A percentile compares a stretch with the other conserved stretches of the same genome.
Evolutionary conservation across 1,284 basidiomycete species (phyloP).

Genomic region (Trametes versicolor): DNA sequence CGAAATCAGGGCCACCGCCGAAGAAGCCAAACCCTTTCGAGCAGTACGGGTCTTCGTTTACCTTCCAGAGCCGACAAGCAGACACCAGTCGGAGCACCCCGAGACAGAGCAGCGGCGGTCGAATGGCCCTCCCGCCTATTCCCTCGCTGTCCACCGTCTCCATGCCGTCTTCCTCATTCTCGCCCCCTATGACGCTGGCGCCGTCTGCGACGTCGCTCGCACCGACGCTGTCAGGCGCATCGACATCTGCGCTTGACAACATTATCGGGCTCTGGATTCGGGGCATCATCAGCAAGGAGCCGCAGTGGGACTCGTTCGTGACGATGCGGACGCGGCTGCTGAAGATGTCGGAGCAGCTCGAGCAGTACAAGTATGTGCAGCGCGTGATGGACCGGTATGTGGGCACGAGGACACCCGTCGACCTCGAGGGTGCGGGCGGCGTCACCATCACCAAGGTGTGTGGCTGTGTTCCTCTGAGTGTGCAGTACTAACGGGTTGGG

Average conservation of each 20-base stretch:
- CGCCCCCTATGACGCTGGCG: constrained; percentile 22
- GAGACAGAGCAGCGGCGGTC: neutral
- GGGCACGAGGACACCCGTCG: constrained; percentile 34
- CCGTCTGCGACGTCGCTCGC: constrained; percentile 26
- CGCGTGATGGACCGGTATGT: constrained; percentile 40
- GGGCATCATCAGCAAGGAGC: constrained; percentile 34
- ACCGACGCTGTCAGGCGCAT: constrained; percentile 26
- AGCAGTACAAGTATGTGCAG: constrained; percentile 45
- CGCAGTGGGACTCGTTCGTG: constrained; percentile 40
- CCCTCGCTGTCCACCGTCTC: constrained; percentile 22
- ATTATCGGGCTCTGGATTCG: constrained; percentile 38
- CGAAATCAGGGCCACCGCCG: neutral
- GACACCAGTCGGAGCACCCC: constrained; percentile 9
- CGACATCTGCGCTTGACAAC: constrained; percentile 34
- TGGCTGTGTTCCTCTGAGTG: neutral
- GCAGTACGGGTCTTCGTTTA: constrained; percentile 21
- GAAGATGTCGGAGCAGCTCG: constrained; percentile 40
- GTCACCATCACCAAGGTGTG: constrained; percentile 41
- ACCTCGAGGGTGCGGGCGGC: constrained; percentile 34
- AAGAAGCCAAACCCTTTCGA: constrained; percentile 23
- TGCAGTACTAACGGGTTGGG: neutral
- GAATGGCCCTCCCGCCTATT: constrained; percentile 8
- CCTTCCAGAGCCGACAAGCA: constrained; percentile 16
- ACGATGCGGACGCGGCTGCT: constrained; percentile 31
- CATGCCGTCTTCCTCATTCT: constrained; percentile 2